Conservation (phyloP, 768 basidiomycete species). For the Kwoniella shandongensis region DNA sequence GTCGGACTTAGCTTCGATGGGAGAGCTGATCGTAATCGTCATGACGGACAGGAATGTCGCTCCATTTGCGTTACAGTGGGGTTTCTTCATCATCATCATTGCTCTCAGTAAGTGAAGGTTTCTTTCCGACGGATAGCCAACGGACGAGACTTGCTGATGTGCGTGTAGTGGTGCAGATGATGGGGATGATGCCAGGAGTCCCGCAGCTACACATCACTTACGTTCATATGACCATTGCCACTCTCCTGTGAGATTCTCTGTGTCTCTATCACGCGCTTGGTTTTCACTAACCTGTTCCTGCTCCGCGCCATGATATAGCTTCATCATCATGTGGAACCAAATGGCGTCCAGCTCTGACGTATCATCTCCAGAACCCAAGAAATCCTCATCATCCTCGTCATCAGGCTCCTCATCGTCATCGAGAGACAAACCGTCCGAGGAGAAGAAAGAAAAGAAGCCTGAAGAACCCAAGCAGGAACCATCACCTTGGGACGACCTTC, state of each 20-base stretch:
- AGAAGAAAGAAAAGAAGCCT: slow-evolving; percentile 25
- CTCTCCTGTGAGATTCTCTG: slow-evolving; percentile 30
- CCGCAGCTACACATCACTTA: slow-evolving; percentile 43
- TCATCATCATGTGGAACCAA: slow-evolving; percentile 44
- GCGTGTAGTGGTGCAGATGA: slow-evolving; percentile 29
- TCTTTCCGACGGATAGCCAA: background rate
- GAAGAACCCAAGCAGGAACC: slow-evolving; percentile 13
- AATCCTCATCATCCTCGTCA: slow-evolving; percentile 26
- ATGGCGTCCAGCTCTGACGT: no score
- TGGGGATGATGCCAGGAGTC: slow-evolving; percentile 38
- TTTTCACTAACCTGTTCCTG: no score
- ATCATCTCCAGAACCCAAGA: slow-evolving; percentile 15
- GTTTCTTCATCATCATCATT: slow-evolving; percentile 39
- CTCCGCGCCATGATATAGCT: no score
- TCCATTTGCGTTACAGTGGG: slow-evolving; percentile 37
- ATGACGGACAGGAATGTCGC: slow-evolving; percentile 29
- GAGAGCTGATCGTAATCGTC: no score
- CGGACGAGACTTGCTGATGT: background rate
- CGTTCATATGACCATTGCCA: slow-evolving; percentile 46
- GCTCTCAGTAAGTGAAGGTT: slow-evolving; percentile 30
- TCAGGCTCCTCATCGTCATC: slow-evolving; percentile 29
- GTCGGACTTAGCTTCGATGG: no score
- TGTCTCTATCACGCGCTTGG: slow-evolving; percentile 3
- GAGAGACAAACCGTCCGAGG: slow-evolving; percentile 18
- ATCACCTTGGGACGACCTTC: slow-evolving; percentile 46